Evolutionary conservation across 1,139 yeast species (phyloP).

Genomic region (Lodderomyces elongisporus): DNA sequence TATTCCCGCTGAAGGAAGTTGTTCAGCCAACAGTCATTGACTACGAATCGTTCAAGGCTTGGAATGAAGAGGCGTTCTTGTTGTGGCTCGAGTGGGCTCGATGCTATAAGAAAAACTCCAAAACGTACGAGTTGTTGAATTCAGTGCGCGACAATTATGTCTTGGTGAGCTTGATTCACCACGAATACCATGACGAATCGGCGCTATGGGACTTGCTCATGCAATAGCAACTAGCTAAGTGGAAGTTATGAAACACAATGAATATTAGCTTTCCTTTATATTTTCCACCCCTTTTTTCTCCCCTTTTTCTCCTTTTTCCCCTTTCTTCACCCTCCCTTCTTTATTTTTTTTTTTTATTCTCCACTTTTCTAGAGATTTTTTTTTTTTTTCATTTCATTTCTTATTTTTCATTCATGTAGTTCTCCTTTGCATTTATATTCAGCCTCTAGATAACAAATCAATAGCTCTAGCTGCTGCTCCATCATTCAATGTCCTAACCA

Average conservation of each 20-base stretch:
- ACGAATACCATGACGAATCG: slow-evolving; percentile 68
- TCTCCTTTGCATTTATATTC: no score
- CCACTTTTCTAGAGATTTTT: no score
- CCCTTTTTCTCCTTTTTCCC: not conserved
- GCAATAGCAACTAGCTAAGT: slow-evolving; percentile 19
- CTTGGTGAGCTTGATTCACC: slow-evolving; percentile 80
- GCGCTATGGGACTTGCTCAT: slow-evolving; percentile 73
- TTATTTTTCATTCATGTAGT: no score
- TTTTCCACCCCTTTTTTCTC: not conserved
- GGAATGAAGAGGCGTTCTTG: slow-evolving; percentile 91
- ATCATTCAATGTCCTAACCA: slow-evolving; percentile 25
- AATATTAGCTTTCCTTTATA: no score
- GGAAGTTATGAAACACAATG: slow-evolving; percentile 10
- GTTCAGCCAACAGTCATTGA: slow-evolving; percentile 87
- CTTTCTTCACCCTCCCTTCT: not conserved
- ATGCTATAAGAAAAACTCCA: slow-evolving; percentile 56
- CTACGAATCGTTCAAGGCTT: slow-evolving; percentile 81
- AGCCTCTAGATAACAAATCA: slow-evolving; percentile 13
- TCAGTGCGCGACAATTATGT: slow-evolving; percentile 58
- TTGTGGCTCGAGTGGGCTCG: slow-evolving; percentile 92
- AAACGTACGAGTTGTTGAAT: slow-evolving; percentile 57
- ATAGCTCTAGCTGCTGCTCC: slow-evolving; percentile 35
- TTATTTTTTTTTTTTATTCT: no score
- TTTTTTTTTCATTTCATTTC: no score
- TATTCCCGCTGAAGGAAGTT: slow-evolving; percentile 80